Base-by-base conservation (phyloP, 2,329 filamentous ascomycete species). In the Colletotrichum brevisporum region DNA sequence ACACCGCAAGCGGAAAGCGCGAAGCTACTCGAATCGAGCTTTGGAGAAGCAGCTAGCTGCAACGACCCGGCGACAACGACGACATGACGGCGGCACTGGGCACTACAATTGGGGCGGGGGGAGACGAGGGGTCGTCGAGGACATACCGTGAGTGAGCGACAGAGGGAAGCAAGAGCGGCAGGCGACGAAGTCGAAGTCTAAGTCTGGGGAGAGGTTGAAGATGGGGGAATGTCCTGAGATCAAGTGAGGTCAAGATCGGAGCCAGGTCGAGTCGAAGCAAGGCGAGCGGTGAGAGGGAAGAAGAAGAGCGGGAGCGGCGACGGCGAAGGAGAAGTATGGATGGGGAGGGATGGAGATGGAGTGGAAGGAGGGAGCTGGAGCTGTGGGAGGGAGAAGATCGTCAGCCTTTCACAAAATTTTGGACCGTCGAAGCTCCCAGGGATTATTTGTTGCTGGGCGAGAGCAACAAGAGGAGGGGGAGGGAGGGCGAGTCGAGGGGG, bases 321-420 rank as follows among this genome's bases (percentile, higher is more conserved):
- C 53, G 63, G 64, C 67, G 68, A 61, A 64, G 56, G 68, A 70
- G 60, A 71, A 63, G 68, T 71, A 70, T 67, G 64, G 63, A 66
- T 63, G 52, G 63, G 69, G 59, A 62, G 69, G 51, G 60, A 61
- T 69, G 58, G 69, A 62, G 71, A 9, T 65, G 57, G 71, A 59
- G 8, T 65, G 57, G 71, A 59, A 63, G 57, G 69, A 71, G 57
- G 56, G 52, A 68, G 63, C 52, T 67, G 56, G 52, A 68, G 63
- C 52, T 67, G 45, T 51, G 64, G 56, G 64, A 71, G 68, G 70
- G 57, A 72, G 71, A 70, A 61, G 71, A 72, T 71, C 69, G 71
- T 72, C 71, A 71, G 71, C 71, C 71, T 70, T 72, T 69, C 66
- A 69, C 68, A 71, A 71, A 72, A 71, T 57, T 71, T 72, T 71